These are phyloP conservation scores for Moricandia arvensis DNA, from an alignment of 345 rosid genomes.

Conservation along the genomic window DNA sequence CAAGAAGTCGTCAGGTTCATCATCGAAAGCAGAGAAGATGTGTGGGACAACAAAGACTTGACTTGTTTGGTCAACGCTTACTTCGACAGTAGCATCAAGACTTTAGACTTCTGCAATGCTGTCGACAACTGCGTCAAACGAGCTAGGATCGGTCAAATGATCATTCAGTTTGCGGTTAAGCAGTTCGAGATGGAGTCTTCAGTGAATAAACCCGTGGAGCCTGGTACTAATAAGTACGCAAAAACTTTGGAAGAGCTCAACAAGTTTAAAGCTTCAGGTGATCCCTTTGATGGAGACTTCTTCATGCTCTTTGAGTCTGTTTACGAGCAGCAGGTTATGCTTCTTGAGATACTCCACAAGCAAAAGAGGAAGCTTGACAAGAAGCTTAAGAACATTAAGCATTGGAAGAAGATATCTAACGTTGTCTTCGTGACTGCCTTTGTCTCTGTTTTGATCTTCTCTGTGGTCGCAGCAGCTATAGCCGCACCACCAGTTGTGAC, in stretches of 20 bases:
- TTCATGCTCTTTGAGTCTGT: conserved; percentile 51
- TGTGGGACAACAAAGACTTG: conserved; percentile 65
- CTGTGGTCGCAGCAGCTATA: conserved; percentile 88
- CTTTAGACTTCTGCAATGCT: conserved; percentile 70
- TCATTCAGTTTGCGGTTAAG: conserved; percentile 58
- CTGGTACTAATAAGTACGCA: conserved; percentile 37
- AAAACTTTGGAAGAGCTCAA: conserved; percentile 65
- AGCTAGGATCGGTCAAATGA: conserved; percentile 56
- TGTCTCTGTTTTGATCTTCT: conserved; percentile 68
- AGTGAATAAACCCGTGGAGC: conserved; percentile 18
- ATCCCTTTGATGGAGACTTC: conserved; percentile 77
- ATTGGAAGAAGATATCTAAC: conserved; percentile 75
- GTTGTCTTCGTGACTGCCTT: conserved; percentile 69
- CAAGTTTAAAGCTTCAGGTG: conserved; percentile 64
- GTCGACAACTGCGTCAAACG: conserved; percentile 65
- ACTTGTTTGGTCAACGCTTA: conserved; percentile 66
- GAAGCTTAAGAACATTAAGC: conserved; percentile 61
- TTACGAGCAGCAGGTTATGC: conserved; percentile 52
- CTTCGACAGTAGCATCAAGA: conserved; percentile 65
- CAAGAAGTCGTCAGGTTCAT: conserved; percentile 72
- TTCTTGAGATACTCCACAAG: conserved; percentile 46
- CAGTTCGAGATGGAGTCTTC: conserved; percentile 55
- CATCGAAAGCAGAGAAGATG: conserved; percentile 63
- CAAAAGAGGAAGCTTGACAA: conserved; percentile 67
- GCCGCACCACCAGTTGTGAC: conserved; percentile 74